Evolutionary conservation across 83 land plant genomes (phyloP), one percentile per base, ranked within the genome.

Genomic region (Isoetes engelmannii): DNA sequence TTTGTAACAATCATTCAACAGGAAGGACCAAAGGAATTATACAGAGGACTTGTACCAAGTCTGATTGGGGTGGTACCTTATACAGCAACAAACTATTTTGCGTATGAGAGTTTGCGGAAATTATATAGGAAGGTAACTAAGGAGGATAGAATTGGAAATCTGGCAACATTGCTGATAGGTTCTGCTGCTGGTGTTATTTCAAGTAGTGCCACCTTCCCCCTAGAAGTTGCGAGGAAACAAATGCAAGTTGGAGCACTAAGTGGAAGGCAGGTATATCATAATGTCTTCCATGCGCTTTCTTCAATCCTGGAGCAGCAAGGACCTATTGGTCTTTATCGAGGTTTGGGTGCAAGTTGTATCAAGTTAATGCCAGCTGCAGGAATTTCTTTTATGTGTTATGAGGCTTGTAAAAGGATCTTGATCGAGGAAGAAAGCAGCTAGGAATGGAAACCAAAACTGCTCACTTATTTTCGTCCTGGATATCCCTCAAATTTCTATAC

Each of bases 341-440:
- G 99, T 7, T 68, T 95, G 10, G 97, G 93, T 2, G 94, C 99
- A 19, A 95, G 99, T 77, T 95, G 99, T 78, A 67, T 95, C 83
- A 95, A 95, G 76, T 71, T 95, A 74, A 89, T 95, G 4, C 99
- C 99, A 41, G 97, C 97, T 47, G 99, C 99, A 4, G 99, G 99
- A 48, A 95, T 95, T 48, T 88, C 97, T 9, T 91, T 95, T 81
- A 91, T 95, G 99, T 95, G 99, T 72, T 95, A 91, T 61, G 99
- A 95, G 61, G 97, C 90, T 17, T 88, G 90, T 79, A 95, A 95
- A 84, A 80, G 79, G 77, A 77, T 95, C 37, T 65, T 95, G 65
- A 76, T 90, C 6, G 99, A 94, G 69, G 71, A 92, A 5, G 87
- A 82, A 5, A 20, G 5, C 54, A 67, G 61, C 2, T 9, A 19